These are phyloP conservation scores for Dothideomycetidae sp. DNA, from an alignment of 2,329 filamentous ascomycete genomes.

Conservation along the genomic window DNA sequence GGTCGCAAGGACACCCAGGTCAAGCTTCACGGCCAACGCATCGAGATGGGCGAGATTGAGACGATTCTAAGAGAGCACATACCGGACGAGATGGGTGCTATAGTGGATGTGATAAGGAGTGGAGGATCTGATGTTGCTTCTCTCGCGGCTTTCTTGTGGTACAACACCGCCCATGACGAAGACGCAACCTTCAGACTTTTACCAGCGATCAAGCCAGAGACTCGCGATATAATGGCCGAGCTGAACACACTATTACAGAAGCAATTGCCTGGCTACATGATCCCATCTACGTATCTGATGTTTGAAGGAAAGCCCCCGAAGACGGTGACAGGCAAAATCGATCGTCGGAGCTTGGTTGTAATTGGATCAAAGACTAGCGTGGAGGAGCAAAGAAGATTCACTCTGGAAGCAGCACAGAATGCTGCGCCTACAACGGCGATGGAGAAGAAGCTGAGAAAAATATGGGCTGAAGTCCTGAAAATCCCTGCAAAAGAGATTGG, in stretches of 20 bases:
- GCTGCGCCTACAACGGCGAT: not conserved
- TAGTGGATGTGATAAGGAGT: conserved; percentile 1
- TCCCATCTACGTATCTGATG: conserved; percentile 27
- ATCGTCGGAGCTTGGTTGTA: not conserved
- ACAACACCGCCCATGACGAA: not conserved
- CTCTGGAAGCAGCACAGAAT: not conserved
- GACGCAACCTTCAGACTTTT: not conserved
- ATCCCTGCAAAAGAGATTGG: conserved; percentile 35
- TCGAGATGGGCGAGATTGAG: conserved; percentile 90
- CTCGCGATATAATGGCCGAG: not conserved
- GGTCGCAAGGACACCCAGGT: conserved; percentile 74
- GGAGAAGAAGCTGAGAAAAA: conserved; percentile 28
- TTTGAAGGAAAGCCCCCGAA: not conserved
- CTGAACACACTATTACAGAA: not conserved
- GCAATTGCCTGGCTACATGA: conserved; percentile 1
- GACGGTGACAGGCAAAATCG: conserved; percentile 1
- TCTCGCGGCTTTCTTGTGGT: not conserved
- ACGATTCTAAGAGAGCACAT: not conserved
- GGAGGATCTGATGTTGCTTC: not conserved
- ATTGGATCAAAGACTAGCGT: not conserved
- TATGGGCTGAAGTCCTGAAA: conserved; percentile 37
- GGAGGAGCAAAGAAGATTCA: not conserved
- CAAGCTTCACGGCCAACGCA: conserved; percentile 86
- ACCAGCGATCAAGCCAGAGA: not conserved
- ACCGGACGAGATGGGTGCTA: not conserved